Conservation (phyloP, 2,329 filamentous ascomycete species). For the Cadophora malorum region DNA sequence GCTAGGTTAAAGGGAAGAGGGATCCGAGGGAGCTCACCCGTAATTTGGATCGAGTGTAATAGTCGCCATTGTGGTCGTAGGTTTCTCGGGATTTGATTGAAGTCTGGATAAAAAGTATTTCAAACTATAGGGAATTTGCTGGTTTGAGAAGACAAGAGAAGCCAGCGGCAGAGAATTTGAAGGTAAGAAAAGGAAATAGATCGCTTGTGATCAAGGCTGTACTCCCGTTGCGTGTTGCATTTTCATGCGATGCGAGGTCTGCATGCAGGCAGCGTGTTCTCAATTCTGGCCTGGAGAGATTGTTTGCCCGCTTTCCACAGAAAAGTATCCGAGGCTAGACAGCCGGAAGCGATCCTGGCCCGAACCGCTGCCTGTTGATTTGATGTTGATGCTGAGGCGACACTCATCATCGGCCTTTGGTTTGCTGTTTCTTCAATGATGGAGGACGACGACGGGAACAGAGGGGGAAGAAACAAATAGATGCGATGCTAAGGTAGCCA, state of each 20-base stretch:
- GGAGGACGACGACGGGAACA: not conserved
- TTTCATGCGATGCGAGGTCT: no score
- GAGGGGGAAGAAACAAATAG: no score
- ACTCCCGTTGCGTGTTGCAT: not conserved
- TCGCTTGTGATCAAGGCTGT: not conserved
- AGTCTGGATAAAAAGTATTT: not conserved
- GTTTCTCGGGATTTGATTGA: conserved; percentile 1
- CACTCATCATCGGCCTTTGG: not conserved
- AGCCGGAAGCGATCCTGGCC: not conserved
- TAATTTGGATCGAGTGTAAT: conserved; percentile 42
- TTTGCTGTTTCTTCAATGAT: not conserved
- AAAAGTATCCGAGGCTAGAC: not conserved
- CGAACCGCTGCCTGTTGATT: not conserved
- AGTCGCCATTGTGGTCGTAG: conserved; percentile 39
- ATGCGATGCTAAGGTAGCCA: no score
- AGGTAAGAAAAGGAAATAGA: not conserved
- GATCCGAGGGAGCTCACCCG: conserved; percentile 37
- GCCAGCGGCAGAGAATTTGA: not conserved
- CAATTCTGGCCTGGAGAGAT: conserved; percentile 6
- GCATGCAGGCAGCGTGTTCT: no score
- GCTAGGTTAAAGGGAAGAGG: not conserved
- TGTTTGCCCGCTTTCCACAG: conserved; percentile 4
- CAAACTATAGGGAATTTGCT: not conserved
- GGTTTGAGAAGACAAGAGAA: not conserved
- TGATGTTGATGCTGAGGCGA: no score